phyloP scores from a whole-genome alignment of 2,329 filamentous ascomycete genomes.

The Zymoseptoria crescenta region DNA sequence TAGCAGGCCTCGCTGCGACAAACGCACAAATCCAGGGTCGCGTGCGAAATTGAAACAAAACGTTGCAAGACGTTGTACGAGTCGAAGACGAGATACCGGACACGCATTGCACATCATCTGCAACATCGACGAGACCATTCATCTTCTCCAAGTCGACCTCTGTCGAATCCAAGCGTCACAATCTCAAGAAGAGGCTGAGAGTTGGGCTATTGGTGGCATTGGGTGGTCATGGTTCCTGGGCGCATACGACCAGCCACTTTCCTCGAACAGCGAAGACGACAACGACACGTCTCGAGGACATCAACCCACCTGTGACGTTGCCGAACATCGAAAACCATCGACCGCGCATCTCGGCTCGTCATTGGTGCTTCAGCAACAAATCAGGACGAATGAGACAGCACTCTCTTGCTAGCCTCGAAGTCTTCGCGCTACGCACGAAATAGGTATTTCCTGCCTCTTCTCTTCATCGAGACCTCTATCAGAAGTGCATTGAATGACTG shows the following conservation, averaged over 20 bases:
- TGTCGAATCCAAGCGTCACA: neutral
- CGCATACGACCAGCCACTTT: neutral
- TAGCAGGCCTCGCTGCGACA: neutral
- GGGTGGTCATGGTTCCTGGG: neutral
- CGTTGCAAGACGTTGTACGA: neutral
- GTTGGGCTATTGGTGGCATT: neutral
- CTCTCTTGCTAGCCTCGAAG: constrained; percentile 11
- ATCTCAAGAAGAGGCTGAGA: neutral
- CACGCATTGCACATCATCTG: neutral
- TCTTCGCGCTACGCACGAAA: constrained; percentile 13
- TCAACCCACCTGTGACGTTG: constrained; percentile 5
- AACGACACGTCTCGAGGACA: constrained; percentile 2
- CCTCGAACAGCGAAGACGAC: neutral
- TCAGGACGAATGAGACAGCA: constrained; percentile 15
- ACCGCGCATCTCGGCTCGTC: constrained; percentile 5
- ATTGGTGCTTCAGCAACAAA: constrained; percentile 12
- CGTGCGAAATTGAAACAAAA: constrained; percentile 5
- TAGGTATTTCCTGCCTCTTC: constrained; percentile 11
- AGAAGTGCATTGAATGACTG: neutral
- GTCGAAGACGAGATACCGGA: neutral
- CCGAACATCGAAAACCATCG: neutral
- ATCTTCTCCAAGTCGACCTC: neutral
- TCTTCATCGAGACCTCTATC: neutral
- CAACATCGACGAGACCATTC: neutral
- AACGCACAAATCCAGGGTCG: constrained; percentile 7